Conservation (phyloP, 306 rosid genomes). For the Citrullus amarus region DNA sequence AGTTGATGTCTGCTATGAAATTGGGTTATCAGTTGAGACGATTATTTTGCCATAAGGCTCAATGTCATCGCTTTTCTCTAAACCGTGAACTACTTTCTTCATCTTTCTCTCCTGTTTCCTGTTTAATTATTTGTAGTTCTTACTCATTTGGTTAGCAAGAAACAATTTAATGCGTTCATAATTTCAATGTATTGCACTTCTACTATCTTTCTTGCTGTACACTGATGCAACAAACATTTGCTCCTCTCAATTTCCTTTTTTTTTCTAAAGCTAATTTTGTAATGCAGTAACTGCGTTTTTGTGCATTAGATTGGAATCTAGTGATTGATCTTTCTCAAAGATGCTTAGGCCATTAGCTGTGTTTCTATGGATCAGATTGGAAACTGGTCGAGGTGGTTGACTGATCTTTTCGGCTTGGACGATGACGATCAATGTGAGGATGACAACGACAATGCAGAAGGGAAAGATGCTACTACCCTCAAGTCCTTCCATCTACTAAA, state of each 20-base stretch:
- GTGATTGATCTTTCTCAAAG: neutral
- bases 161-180: neutral
- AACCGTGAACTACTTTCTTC: neutral
- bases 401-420: conserved; percentile 69
- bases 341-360: neutral
- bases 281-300: neutral
- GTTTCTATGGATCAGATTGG: conserved; percentile 56
- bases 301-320: neutral
- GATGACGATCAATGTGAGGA: conserved; percentile 51
- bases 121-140: neutral
- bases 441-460: conserved; percentile 25
- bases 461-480: conserved; percentile 42
- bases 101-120: neutral
- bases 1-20: neutral
- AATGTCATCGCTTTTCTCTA: neutral
- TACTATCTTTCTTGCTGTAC: neutral
- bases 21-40: neutral
- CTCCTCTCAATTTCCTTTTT: neutral
- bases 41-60: neutral
- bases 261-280: neutral
- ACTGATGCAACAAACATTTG: neutral
- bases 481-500: conserved; percentile 80
- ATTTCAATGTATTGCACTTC: neutral
- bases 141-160: neutral
- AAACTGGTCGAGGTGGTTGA: conserved; percentile 95